Base-by-base conservation (phyloP, 2,329 filamentous ascomycete genomes). In the Cladophialophora yegresii region DNA sequence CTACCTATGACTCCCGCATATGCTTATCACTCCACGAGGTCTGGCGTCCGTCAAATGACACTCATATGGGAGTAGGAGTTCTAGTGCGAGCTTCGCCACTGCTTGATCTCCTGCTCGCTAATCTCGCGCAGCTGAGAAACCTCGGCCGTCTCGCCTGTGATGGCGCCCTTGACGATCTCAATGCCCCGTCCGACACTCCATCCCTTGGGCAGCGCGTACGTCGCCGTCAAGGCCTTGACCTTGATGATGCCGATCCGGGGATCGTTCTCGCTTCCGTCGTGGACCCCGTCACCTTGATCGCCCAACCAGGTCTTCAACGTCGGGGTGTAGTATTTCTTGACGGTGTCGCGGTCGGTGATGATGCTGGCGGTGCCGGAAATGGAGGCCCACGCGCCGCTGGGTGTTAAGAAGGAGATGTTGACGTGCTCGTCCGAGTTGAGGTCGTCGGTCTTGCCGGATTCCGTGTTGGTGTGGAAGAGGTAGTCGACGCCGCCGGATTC, bases 391-490 rank as follows among this genome's bases (percentile, higher is more conserved):
- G 93, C 88, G 70, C 92, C 91, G 2, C 85, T 85, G 69, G 78
- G 77, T 75, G 89, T 89, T 71, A 93, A 82, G 82, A 96, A 96
- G 54, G 89, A 85, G 69, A 96, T 83, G 80, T 96, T 96, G 80
- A 92, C 84, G 71, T 90, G 84, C 0, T 88, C 81, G 76, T 96
- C 88, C 62, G 82, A 81, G 62, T 85, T 82, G 49, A 96, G 83
- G 73, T 96, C 92, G 76, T 91, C 85, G 4, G 91, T 92, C 83
- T 96, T 96, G 79, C 91, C 87, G 9, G 90, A 92, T 75, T 93
- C 90, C 67, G 91, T 92, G 82, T 96, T 96, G 74, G 92, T 92
- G 81, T 95, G 89, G 84, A 96, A 96, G 76, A 96, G 84, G 62
- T 95, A 85, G 75, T 96, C 92, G 63, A 92, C 83, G 72, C 90